These are phyloP conservation scores for Penicillium dipodomyicola DNA, from an alignment of 495 filamentous ascomycete genomes.

Conservation along the genomic window DNA sequence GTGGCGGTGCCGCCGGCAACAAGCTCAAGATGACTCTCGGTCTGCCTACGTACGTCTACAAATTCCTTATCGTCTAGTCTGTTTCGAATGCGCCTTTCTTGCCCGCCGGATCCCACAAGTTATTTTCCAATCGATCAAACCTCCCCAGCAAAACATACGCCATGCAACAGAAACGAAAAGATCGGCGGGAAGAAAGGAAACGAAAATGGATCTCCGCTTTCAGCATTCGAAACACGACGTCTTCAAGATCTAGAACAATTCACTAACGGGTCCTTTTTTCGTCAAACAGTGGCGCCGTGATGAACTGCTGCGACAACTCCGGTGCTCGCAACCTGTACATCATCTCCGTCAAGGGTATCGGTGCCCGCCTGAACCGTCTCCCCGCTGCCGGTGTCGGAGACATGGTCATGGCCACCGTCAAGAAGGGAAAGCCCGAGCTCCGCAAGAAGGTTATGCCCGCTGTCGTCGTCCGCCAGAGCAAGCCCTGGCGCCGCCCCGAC, in stretches of 20 bases:
- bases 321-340: conserved; percentile 99
- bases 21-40: conserved; percentile 99
- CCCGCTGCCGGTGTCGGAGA: conserved; percentile 97
- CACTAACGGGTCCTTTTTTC: conserved; percentile 24
- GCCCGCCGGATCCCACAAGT: conserved; percentile 11
- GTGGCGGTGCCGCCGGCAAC: conserved; percentile 95
- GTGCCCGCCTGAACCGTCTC: conserved; percentile 96
- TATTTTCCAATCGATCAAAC: conserved; percentile 15
- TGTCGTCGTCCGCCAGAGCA: conserved; percentile 95
- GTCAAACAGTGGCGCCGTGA: conserved; percentile 77
- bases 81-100: conserved; percentile 13
- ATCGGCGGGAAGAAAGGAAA: conserved; percentile 8
- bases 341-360: conserved; percentile 99
- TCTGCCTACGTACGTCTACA: conserved; percentile 90
- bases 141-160: background rate
- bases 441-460: conserved; percentile 99
- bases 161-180: conserved; percentile 2
- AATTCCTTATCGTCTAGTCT: conserved; percentile 18
- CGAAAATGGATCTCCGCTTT: conserved; percentile 9
- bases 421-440: conserved; percentile 99
- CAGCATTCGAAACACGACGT: conserved; percentile 10
- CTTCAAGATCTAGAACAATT: conserved; percentile 9
- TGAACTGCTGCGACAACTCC: conserved; percentile 98
- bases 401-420: conserved; percentile 99
- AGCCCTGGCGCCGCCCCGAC: conserved; percentile 97